Percentiles rank a stretch among this genome's conserved stretches.
These are phyloP conservation scores for Fusarium scirpi DNA, from an alignment of 2,329 filamentous ascomycete genomes.

Conservation along the genomic window DNA sequence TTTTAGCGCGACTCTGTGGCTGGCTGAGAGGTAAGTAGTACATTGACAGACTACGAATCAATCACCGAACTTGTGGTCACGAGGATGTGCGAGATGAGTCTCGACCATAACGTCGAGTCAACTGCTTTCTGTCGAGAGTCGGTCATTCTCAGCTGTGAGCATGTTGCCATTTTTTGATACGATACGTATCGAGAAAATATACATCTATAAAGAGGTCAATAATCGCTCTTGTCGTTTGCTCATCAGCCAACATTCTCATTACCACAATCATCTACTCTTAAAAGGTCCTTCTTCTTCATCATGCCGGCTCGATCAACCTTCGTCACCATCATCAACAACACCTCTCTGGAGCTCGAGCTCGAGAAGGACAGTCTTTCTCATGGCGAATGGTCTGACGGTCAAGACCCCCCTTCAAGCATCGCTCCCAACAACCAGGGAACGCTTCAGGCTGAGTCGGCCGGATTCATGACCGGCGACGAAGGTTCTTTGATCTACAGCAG, in stretches of 20 bases:
- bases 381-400: background rate
- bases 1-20: no score
- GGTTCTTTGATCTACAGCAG: accelerated
- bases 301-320: background rate
- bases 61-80: background rate
- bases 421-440: background rate
- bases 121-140: background rate
- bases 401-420: background rate
- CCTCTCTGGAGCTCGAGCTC: background rate
- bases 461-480: background rate
- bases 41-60: no score
- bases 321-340: background rate
- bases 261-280: background rate
- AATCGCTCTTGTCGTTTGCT: background rate
- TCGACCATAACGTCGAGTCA: accelerated
- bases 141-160: accelerated
- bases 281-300: background rate
- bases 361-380: background rate
- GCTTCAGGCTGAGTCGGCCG: background rate
- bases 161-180: accelerated
- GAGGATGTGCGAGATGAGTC: background rate
- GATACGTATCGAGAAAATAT: accelerated
- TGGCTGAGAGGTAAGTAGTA: no score
- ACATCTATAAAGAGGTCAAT: background rate
- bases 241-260: background rate